phyloP scores from a whole-genome alignment of 1,284 basidiomycete genomes.

The Ustanciosporium gigantosporum region DNA sequence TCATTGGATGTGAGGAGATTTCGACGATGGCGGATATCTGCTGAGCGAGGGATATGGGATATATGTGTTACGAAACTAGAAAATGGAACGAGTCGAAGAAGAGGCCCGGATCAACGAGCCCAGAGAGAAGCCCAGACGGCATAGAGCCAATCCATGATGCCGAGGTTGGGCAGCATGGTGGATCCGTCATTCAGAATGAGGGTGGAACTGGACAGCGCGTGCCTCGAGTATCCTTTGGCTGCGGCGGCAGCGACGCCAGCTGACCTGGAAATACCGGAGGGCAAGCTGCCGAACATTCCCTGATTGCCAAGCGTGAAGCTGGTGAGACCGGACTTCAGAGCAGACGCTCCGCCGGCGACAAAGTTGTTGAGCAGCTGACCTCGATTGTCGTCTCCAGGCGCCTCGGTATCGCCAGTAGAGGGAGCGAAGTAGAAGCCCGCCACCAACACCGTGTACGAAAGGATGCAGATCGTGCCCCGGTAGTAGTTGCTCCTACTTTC shows the following conservation, averaged over 20 bases:
- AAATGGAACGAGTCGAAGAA: no score
- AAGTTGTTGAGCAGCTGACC: conserved; percentile 1
- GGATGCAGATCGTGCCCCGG: conserved; percentile 57
- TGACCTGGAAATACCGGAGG: conserved; percentile 4
- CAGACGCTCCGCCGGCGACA: background rate
- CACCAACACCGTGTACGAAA: conserved; percentile 55
- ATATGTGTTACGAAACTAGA: no score
- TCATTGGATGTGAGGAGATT: no score
- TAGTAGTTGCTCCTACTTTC: conserved; percentile 93
- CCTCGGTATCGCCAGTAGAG: conserved; percentile 44
- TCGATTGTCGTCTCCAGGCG: conserved; percentile 41
- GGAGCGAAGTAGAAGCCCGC: conserved; percentile 60
- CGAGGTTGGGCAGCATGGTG: conserved; percentile 8
- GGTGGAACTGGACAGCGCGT: background rate
- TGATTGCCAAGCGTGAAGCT: conserved; percentile 8
- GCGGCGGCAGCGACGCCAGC: conserved; percentile 1
- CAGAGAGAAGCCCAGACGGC: conserved; percentile 26
- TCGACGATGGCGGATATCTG: no score
- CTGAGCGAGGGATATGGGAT: no score
- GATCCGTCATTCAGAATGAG: conserved; percentile 5
- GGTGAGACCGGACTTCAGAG: conserved; percentile 1
- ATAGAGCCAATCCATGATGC: conserved; percentile 10
- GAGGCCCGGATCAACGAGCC: no score
- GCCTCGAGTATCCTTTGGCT: background rate
- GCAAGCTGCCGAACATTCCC: conserved; percentile 22